phyloP scores from a whole-genome alignment of 306 rosid species.

The Corylus avellana region DNA sequence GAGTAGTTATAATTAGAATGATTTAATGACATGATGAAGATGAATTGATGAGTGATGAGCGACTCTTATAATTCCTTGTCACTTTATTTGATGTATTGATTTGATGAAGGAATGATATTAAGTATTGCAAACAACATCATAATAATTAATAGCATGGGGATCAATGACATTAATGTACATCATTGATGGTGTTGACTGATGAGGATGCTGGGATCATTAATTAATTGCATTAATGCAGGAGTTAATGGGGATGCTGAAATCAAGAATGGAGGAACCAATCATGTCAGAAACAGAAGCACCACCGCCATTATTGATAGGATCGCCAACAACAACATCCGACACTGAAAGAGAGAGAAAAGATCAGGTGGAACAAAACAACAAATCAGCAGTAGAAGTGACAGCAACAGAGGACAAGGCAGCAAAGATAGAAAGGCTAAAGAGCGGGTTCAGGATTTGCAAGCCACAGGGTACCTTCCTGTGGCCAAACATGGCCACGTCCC shows the following conservation, averaged over 20 bases:
- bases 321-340: conserved; percentile 35
- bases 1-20: background rate
- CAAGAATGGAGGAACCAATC: conserved; percentile 37
- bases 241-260: conserved; percentile 42
- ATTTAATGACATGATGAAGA: background rate
- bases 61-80: background rate
- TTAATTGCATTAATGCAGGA: conserved; percentile 55
- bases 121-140: background rate
- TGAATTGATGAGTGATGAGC: background rate
- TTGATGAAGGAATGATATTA: background rate
- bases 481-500: conserved; percentile 53
- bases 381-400: conserved; percentile 16
- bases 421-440: conserved; percentile 64
- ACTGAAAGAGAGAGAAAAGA: conserved; percentile 31
- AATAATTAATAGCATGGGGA: background rate
- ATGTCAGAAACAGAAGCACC: conserved; percentile 46
- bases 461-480: conserved; percentile 72
- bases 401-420: conserved; percentile 60
- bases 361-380: conserved; percentile 24
- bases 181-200: background rate
- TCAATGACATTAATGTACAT: background rate
- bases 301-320: conserved; percentile 25
- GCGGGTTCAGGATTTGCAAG: conserved; percentile 82
- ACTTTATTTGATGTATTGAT: background rate
- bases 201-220: background rate